These are phyloP conservation scores for Yamadazyma dushanensis DNA, from an alignment of 1,139 yeast species.

Conservation along the genomic window DNA sequence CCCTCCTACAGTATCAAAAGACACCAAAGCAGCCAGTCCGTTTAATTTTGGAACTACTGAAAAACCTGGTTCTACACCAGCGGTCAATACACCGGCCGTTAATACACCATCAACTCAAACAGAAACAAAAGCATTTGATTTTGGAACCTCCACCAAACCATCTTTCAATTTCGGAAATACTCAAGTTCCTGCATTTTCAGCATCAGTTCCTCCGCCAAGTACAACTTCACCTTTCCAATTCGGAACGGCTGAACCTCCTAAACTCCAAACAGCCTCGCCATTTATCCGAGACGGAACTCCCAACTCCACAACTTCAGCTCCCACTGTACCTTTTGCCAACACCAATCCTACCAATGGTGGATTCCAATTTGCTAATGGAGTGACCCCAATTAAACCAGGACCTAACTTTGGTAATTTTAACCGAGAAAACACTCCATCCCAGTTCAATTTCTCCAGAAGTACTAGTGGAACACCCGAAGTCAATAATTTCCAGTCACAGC, in stretches of 20 bases:
- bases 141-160: constrained; percentile 15
- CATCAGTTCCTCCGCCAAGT: constrained; percentile 4
- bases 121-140: constrained; percentile 9
- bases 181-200: constrained; percentile 9
- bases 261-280: constrained; percentile 2
- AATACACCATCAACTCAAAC: background rate
- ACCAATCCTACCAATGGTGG: background rate
- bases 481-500: constrained; percentile 2
- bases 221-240: constrained; percentile 8
- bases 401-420: constrained; percentile 5
- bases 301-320: background rate
- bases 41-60: constrained; percentile 13
- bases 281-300: constrained; percentile 1
- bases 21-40: constrained; percentile 4
- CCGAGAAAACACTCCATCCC: constrained; percentile 11
- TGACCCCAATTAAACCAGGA: constrained; percentile 15
- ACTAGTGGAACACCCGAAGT: constrained; percentile 17
- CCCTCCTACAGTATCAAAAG: background rate
- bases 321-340: constrained; percentile 3
- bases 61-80: constrained; percentile 11
- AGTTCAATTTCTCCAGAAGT: constrained; percentile 12
- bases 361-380: constrained; percentile 14
- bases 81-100: constrained; percentile 5
- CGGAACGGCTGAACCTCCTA: constrained; percentile 9
- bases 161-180: constrained; percentile 13